A percentile compares a stretch with the other conserved stretches of the same genome.
phyloP scores from a whole-genome alignment of 495 filamentous ascomycete species.

The Penicillium pancosmium region DNA sequence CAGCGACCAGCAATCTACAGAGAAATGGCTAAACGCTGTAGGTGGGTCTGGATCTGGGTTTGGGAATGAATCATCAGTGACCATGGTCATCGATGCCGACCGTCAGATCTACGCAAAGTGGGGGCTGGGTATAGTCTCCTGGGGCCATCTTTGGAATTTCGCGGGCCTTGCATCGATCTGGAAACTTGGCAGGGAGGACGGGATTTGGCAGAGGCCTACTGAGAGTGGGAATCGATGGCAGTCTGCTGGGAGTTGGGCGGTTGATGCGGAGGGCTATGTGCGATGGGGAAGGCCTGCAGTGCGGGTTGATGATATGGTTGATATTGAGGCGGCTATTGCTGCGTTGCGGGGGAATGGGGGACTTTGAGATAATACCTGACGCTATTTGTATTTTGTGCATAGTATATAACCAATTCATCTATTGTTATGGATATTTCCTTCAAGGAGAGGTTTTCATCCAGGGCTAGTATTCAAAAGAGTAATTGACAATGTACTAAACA shows the following conservation, averaged over 20 bases:
- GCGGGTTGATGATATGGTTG: slow-evolving; percentile 6
- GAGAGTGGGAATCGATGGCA: slow-evolving; percentile 19
- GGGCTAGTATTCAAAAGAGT: too few relatives aligned
- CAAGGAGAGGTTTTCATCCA: too few relatives aligned
- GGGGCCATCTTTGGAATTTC: slow-evolving; percentile 15
- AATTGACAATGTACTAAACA: too few relatives aligned
- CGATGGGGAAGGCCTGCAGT: slow-evolving; percentile 11
- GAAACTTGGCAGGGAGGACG: slow-evolving; percentile 10
- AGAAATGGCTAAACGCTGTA: slow-evolving; percentile 13
- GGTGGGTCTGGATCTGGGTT: slow-evolving; percentile 2
- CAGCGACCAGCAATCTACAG: slow-evolving; percentile 12
- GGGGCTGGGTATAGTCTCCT: slow-evolving; percentile 18
- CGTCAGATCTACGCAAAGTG: slow-evolving; percentile 21
- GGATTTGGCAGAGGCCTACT: slow-evolving; percentile 16
- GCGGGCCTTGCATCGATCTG: slow-evolving; percentile 4
- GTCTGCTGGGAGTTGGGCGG: slow-evolving; percentile 8
- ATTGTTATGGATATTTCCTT: too few relatives aligned
- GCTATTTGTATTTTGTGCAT: too few relatives aligned
- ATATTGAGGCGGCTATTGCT: slow-evolving; percentile 6
- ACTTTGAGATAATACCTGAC: too few relatives aligned
- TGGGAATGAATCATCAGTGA: background rate
- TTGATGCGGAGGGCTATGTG: slow-evolving; percentile 12
- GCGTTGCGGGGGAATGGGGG: background rate
- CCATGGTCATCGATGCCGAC: slow-evolving; percentile 18
- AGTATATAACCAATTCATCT: too few relatives aligned